Evolutionary conservation across 257 asterid species (phyloP), one percentile per base, ranked within the genome.

Genomic region (Solanum pinnatisectum): DNA sequence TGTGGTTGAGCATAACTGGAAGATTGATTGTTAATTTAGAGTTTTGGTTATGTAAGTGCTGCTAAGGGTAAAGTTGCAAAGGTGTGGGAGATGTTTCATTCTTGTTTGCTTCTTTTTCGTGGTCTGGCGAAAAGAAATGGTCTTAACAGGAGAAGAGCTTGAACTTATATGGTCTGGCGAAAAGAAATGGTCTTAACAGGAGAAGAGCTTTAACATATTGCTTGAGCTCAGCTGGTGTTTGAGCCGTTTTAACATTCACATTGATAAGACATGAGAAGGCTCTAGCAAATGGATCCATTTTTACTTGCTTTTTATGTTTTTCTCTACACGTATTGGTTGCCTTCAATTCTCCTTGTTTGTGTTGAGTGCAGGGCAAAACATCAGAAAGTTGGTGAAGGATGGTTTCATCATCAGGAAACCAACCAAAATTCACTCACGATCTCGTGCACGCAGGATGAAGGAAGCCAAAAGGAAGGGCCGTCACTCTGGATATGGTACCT

Each of bases 381-480:
- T 96, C 32, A 92, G 99, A 88, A 96, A 93, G 87, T 88, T 96
- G 91, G 98, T 95, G 25, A 96, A 96, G 94, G 99, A 96, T 95
- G 99, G 98, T 35, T 96, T 95, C 89, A 90, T 96, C 68, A 95
- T 96, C 94, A 91, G 98, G 93, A 96, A 96, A 92, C 99, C 99
- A 44, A 96, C 98, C 18, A 96, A 96, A 95, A 96, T 96, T 79
- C 99, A 96, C 87, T 96, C 99, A 0, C 90, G 99, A 15, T 96
- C 98, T 33, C 98, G 98, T 16, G 99, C 99, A 8, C 98, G 98
- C 71, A 42, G 97, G 14, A 95, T 96, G 99, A 96, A 96, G 91
- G 98, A 93, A 63, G 98, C 99, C 77, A 96, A 96, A 95, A 91
- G 97, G 35, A 95, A 96, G 95, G 99, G 99, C 3, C 99, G 99